These are phyloP conservation scores for Henckelia pumila DNA, from an alignment of 257 asterid genomes.

Conservation along the genomic window DNA sequence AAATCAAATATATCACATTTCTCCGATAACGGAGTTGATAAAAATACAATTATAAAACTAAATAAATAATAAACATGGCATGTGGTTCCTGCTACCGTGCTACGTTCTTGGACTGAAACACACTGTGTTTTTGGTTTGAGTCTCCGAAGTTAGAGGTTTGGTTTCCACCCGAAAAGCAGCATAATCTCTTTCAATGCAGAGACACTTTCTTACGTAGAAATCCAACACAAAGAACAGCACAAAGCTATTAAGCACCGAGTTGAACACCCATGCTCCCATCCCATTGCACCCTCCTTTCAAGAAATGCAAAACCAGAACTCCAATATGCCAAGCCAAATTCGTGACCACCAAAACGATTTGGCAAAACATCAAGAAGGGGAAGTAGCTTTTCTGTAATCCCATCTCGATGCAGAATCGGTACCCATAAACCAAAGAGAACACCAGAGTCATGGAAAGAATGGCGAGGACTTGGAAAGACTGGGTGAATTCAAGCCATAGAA, in stretches of 20 bases:
- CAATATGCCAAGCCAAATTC: slow-evolving; percentile 49
- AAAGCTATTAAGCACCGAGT: slow-evolving; percentile 46
- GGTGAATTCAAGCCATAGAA: slow-evolving; percentile 78
- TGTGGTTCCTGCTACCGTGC: neutral
- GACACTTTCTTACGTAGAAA: slow-evolving; percentile 36
- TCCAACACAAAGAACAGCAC: slow-evolving; percentile 38
- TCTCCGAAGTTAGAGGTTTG: neutral
- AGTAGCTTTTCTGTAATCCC: slow-evolving; percentile 33
- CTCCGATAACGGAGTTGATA: no score
- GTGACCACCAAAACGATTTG: slow-evolving; percentile 36
- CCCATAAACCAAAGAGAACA: slow-evolving; percentile 38
- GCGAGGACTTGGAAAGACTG: slow-evolving; percentile 70
- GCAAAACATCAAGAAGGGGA: slow-evolving; percentile 46
- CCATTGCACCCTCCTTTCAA: slow-evolving; percentile 84
- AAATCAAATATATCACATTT: no score
- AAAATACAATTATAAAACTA: no score
- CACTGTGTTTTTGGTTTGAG: neutral
- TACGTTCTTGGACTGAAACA: neutral
- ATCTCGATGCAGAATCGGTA: slow-evolving; percentile 49
- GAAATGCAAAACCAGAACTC: slow-evolving; percentile 56
- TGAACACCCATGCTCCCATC: slow-evolving; percentile 82
- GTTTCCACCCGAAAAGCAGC: neutral
- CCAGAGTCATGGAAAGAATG: slow-evolving; percentile 48
- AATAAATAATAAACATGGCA: no score
- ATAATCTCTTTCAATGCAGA: slow-evolving; percentile 21